phyloP scores from a whole-genome alignment of 768 basidiomycete genomes.

The Mycena galericulata region DNA sequence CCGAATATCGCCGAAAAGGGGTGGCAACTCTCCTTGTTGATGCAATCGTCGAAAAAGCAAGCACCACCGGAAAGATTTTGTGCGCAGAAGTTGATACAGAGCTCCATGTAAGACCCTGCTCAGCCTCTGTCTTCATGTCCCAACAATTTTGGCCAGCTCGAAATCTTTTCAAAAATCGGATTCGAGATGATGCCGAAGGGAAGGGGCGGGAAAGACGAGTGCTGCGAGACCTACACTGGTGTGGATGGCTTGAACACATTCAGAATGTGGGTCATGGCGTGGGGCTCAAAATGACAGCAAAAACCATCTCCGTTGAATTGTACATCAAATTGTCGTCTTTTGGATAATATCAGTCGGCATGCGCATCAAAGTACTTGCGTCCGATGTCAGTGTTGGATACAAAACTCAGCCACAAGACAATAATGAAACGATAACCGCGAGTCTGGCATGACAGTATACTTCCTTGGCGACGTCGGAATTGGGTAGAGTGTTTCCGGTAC shows the following conservation, averaged over 20 bases:
- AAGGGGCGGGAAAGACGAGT: neutral
- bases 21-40: neutral
- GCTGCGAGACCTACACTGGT: too few species aligned
- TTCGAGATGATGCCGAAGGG: neutral
- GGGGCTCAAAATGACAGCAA: neutral
- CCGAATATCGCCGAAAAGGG: constrained; percentile 18
- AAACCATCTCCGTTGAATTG: neutral
- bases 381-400: too few species aligned
- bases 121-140: constrained; percentile 40
- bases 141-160: neutral
- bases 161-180: neutral
- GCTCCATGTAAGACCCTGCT: constrained; percentile 40
- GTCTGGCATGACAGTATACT: too few species aligned
- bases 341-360: neutral
- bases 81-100: neutral
- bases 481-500: too few species aligned
- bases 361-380: neutral
- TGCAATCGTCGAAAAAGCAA: neutral
- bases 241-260: too few species aligned
- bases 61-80: neutral
- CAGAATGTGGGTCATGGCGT: too few species aligned
- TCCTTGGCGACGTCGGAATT: too few species aligned
- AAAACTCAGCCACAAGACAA: too few species aligned
- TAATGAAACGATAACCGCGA: too few species aligned
- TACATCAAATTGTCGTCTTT: neutral